Percentiles rank a stretch among this genome's conserved stretches.
Conservation (phyloP, 768 basidiomycete species). For the Rhizopogon vinicolor region DNA sequence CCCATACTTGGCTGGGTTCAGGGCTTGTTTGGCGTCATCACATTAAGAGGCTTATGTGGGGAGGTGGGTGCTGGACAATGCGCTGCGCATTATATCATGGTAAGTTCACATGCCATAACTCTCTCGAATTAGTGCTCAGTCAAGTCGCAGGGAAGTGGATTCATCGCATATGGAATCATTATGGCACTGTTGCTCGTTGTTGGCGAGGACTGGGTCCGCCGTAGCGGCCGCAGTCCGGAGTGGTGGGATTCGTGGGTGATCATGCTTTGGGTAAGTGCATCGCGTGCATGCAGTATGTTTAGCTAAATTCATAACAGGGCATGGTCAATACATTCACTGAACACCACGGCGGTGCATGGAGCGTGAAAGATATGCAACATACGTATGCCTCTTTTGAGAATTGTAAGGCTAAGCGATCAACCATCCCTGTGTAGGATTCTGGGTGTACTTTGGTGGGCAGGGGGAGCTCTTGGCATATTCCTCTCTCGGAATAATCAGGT, state of each 20-base stretch:
- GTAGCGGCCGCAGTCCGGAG: conserved; percentile 72
- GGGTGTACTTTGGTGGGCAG: conserved; percentile 69
- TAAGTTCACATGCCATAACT: conserved; percentile 13
- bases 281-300: background rate
- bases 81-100: conserved; percentile 84
- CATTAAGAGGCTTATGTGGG: conserved; percentile 78
- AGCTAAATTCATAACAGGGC: conserved; percentile 7
- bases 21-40: conserved; percentile 80
- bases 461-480: conserved; percentile 85
- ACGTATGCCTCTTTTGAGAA: conserved; percentile 49
- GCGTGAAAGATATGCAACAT: conserved; percentile 93
- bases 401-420: conserved; percentile 1
- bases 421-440: conserved; percentile 44
- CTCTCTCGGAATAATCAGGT: conserved; percentile 76
- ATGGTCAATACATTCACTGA: conserved; percentile 91
- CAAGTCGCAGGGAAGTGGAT: conserved; percentile 61
- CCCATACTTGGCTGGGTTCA: conserved; percentile 88
- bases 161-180: conserved; percentile 82
- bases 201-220: conserved; percentile 74
- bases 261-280: conserved; percentile 43
- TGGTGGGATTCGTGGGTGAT: conserved; percentile 80
- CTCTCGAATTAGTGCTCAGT: conserved; percentile 11
- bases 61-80: conserved; percentile 73
- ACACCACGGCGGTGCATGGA: conserved; percentile 79
- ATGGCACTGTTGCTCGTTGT: conserved; percentile 74